Evolutionary conservation across 129 eudicot species (phyloP), one percentile per base, ranked within the genome.

Genomic region (Flaveria bidentis): DNA sequence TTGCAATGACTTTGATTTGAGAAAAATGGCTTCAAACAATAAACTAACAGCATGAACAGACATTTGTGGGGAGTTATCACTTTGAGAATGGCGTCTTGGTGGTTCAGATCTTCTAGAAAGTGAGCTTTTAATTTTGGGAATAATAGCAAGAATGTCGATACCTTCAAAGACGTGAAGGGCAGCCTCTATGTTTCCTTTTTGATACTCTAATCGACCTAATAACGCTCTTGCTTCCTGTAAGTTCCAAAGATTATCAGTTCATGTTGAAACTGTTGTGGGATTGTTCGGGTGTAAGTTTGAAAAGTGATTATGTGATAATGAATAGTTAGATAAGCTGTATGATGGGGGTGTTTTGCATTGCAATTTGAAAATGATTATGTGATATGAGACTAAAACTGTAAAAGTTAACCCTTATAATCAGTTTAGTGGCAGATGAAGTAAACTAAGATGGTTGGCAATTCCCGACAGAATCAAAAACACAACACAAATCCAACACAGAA

Each of bases 121-220:
- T 30, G 97, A 71, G 65, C 60, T 45, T 71, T 78, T 88, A 12
- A 93, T 88, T 78, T 89, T 93, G 3, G 96, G 94, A 65, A 57
- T 74, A 62, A 93, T 82, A 4, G 97, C 96, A 56, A 88, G 84
- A 80, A 93, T 77, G 81, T 93, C 95, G 0, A 93, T 93, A 58
- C 98, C 98, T 80, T 93, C 95, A 52, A 93, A 93, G 42, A 93
- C 98, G 51, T 84, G 90, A 82, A 90, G 93, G 33, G 98, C 98
- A 52, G 85, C 97, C 78, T 90, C 98, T 0, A 88, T 65, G 67
- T 90, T 93, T 55, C 98, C 98, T 76, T 93, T 93, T 56, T 93
- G 98, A 81, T 84, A 93, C 89, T 93, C 98, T 18, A 93, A 87
- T 56, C 98, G 85, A 62, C 98, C 98, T 73, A 93, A 80, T 56